These are phyloP conservation scores for Clarireedia homoeocarpa DNA, from an alignment of 2,329 filamentous ascomycete genomes.

Conservation along the genomic window DNA sequence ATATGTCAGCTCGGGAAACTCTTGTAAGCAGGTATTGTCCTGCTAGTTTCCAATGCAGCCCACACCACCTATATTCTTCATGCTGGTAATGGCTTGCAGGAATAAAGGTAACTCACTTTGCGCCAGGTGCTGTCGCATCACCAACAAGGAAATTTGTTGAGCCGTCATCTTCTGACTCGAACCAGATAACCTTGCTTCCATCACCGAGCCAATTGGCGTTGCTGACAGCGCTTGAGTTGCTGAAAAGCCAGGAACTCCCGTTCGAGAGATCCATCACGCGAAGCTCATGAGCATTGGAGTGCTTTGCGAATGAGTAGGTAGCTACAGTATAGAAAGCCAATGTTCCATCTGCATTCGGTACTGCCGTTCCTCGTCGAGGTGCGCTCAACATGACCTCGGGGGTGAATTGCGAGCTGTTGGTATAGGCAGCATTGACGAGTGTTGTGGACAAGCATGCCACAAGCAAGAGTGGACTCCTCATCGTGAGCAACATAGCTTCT, in stretches of 20 bases:
- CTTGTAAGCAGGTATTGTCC: too few relatives aligned
- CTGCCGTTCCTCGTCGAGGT: conserved; percentile 59
- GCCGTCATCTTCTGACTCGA: conserved; percentile 20
- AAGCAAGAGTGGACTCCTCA: conserved; percentile 3
- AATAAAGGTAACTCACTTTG: conserved; percentile 13
- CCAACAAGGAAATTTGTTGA: conserved; percentile 20
- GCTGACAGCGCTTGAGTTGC: conserved; percentile 20
- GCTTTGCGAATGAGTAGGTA: conserved; percentile 68
- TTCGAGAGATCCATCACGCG: conserved; percentile 53
- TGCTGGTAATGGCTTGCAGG: neutral
- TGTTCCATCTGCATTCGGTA: conserved; percentile 60
- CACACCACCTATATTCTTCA: neutral
- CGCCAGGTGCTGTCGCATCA: conserved; percentile 17
- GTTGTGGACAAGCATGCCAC: neutral
- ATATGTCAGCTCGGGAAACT: conserved; percentile 4
- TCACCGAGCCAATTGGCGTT: conserved; percentile 21
- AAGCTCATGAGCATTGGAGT: conserved; percentile 49
- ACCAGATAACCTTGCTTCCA: conserved; percentile 20
- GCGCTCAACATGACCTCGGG: conserved; percentile 69
- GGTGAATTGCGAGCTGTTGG: conserved; percentile 42
- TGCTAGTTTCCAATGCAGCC: too few relatives aligned
- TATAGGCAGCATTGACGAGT: conserved; percentile 8
- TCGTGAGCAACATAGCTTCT: conserved; percentile 5
- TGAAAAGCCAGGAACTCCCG: conserved; percentile 16
- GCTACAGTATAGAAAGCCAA: conserved; percentile 61